A percentile compares a stretch with the other conserved stretches of the same genome.
Conservation (phyloP, 805 yeast genomes). For the Peterozyma toletana region DNA sequence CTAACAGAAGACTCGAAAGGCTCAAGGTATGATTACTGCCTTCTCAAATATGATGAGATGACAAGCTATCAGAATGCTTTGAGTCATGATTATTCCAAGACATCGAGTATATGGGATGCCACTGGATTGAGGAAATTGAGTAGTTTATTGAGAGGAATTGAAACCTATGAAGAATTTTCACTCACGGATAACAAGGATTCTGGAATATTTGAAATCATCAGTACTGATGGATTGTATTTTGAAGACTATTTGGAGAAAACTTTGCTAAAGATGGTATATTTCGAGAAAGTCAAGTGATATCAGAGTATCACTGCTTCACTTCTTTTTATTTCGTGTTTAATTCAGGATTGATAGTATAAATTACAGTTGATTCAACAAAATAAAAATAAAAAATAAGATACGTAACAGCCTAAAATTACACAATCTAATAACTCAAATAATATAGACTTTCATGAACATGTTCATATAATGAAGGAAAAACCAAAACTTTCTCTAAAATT, state of each 20-base stretch:
- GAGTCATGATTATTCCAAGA: constrained; percentile 31
- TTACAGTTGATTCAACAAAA: too few relatives aligned
- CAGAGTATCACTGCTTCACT: too few relatives aligned
- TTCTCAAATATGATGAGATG: constrained; percentile 22
- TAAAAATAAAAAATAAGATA: background rate
- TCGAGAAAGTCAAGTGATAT: background rate
- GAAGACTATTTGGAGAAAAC: constrained; percentile 8
- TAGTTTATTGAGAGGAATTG: constrained; percentile 30
- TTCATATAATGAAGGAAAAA: constrained; percentile 24
- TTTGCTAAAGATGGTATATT: constrained; percentile 2
- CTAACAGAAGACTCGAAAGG: constrained; percentile 8
- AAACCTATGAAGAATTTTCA: background rate
- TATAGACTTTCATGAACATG: constrained; percentile 18
- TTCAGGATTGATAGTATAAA: too few relatives aligned
- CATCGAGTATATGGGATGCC: constrained; percentile 39
- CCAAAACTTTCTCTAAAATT: constrained; percentile 22
- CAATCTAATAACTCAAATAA: constrained; percentile 14
- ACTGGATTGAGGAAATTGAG: constrained; percentile 35
- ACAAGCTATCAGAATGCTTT: constrained; percentile 27
- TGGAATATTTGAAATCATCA: background rate
- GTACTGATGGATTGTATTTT: constrained; percentile 1
- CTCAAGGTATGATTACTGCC: constrained; percentile 29
- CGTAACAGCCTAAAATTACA: background rate
- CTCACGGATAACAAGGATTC: background rate
- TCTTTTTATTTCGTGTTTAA: too few relatives aligned